Evolutionary conservation across 129 eudicot species (phyloP).

Genomic region (Flaveria bidentis): DNA sequence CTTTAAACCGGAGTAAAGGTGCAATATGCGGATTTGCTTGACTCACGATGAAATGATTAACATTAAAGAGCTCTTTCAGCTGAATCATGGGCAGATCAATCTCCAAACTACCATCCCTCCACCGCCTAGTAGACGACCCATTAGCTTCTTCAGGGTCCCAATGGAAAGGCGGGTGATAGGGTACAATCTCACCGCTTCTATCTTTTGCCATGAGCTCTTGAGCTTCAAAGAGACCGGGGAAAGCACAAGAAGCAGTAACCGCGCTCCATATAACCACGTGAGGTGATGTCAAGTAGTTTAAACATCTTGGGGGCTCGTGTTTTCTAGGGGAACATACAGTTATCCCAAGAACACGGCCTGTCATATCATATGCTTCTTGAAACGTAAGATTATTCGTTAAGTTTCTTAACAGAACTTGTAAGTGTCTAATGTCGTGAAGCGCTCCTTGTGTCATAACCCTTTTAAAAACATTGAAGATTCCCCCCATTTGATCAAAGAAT

Average conservation of each 20-base stretch:
- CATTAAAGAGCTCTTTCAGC: constrained; percentile 90
- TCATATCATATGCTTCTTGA: constrained; percentile 98
- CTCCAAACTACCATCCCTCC: constrained; percentile 99
- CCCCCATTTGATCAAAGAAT: constrained; percentile 93
- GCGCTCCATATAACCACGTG: constrained; percentile 98
- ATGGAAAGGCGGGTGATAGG: constrained; percentile 95
- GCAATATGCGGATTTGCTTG: constrained; percentile 98
- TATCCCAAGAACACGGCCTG: constrained; percentile 87
- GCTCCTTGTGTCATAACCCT: constrained; percentile 89
- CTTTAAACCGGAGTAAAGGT: constrained; percentile 80
- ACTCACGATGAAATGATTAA: constrained; percentile 95
- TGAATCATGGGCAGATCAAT: constrained; percentile 96
- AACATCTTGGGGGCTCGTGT: constrained; percentile 93
- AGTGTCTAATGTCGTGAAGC: constrained; percentile 80
- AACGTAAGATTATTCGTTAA: constrained; percentile 86
- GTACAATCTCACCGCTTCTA: constrained; percentile 86
- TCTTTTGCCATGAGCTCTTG: constrained; percentile 95
- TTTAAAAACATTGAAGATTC: constrained; percentile 67
- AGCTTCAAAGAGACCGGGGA: constrained; percentile 98
- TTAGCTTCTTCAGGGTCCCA: constrained; percentile 72
- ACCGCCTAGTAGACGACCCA: constrained; percentile 63
- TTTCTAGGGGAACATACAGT: constrained; percentile 97
- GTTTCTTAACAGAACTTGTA: constrained; percentile 74
- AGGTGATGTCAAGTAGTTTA: constrained; percentile 93
- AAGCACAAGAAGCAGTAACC: constrained; percentile 97